Evolutionary conservation across 164 flowering plant genomes (phyloP).

Genomic region (Malania oleifera): DNA sequence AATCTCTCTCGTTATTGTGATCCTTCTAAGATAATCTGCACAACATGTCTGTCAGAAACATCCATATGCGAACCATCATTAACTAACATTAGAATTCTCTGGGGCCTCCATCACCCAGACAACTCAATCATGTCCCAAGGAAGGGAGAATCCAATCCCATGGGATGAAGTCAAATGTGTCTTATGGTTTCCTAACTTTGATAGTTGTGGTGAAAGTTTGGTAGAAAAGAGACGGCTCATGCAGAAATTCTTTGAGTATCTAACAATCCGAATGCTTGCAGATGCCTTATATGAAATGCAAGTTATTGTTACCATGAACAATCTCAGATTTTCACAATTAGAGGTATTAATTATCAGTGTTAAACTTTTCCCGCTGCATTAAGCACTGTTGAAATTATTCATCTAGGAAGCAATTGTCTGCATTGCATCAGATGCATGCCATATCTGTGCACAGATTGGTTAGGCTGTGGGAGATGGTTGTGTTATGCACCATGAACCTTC

Average conservation of each 20-base stretch:
- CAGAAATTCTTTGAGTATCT: conserved; percentile 63
- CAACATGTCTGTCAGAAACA: conserved; percentile 38
- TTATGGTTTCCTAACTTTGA: conserved; percentile 71
- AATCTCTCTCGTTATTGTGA: conserved; percentile 37
- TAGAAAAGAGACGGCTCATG: conserved; percentile 34
- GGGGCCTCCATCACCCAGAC: conserved; percentile 48
- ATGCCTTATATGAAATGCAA: conserved; percentile 46
- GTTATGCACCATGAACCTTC: too few species aligned
- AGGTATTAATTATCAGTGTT: conserved; percentile 37
- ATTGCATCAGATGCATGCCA: too few species aligned
- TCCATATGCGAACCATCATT: conserved; percentile 35
- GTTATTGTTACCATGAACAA: conserved; percentile 82
- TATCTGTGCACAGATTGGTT: too few species aligned
- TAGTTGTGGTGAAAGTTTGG: conserved; percentile 29
- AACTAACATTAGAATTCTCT: conserved; percentile 33
- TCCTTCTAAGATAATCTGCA: conserved; percentile 48
- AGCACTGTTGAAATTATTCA: too few species aligned
- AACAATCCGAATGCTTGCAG: conserved; percentile 64
- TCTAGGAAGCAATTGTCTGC: too few species aligned
- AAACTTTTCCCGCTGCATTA: neutral
- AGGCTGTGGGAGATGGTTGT: too few species aligned
- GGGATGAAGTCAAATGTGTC: conserved; percentile 59
- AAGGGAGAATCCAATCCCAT: conserved; percentile 38
- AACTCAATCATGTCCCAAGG: conserved; percentile 36
- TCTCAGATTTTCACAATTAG: conserved; percentile 64